Evolutionary conservation across 2,329 filamentous ascomycete species (phyloP).

Genomic region (Cadophora sp.): DNA sequence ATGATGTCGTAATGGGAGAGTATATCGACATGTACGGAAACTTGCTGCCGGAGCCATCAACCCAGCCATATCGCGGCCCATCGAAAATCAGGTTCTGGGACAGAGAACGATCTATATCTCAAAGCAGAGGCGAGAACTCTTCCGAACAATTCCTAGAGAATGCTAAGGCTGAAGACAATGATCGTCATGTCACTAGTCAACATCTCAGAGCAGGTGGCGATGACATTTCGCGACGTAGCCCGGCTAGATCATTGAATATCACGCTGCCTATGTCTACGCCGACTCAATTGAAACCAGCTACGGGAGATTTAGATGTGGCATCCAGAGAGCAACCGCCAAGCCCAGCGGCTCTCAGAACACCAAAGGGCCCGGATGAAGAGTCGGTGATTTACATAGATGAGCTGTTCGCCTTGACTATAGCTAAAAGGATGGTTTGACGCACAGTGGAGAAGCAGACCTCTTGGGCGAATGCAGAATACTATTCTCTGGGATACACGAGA

Average conservation of each 20-base stretch:
- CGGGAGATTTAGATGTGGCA: not conserved
- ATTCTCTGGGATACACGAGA: not conserved
- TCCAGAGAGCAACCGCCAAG: not conserved
- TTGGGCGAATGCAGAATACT: not conserved
- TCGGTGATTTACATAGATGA: conserved; percentile 5
- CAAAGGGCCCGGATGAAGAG: not conserved
- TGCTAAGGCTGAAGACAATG: conserved; percentile 53
- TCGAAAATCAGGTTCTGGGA: conserved; percentile 29
- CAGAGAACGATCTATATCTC: conserved; percentile 9
- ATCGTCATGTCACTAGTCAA: conserved; percentile 54
- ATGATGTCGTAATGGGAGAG: conserved; percentile 18
- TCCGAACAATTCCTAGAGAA: conserved; percentile 33
- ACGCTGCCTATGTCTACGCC: not conserved
- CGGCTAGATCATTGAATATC: not conserved
- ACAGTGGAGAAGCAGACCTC: not conserved
- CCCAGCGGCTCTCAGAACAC: not conserved
- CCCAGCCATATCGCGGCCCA: conserved; percentile 4
- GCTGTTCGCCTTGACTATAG: conserved; percentile 11
- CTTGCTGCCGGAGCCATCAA: conserved; percentile 11
- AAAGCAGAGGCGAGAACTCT: conserved; percentile 25
- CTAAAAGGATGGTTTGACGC: conserved; percentile 8
- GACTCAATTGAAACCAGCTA: not conserved
- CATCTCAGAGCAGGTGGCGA: conserved; percentile 52
- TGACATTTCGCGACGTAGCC: not conserved
- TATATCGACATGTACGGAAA: conserved; percentile 24